Base-by-base conservation (phyloP, 1,284 basidiomycete genomes). In the Testicularia cyperi region DNA sequence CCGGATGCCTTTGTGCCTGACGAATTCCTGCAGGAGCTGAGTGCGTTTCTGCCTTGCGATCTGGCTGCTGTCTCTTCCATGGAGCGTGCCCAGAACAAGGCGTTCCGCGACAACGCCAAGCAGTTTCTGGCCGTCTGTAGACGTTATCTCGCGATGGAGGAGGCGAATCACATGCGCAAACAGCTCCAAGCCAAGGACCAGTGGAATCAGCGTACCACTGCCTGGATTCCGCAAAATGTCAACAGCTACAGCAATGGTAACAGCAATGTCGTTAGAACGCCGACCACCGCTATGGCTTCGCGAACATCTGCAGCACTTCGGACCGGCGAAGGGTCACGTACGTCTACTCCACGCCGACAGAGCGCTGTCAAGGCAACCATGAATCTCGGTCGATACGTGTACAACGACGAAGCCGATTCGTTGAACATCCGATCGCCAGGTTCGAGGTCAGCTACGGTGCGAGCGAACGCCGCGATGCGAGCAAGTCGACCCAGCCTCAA, bases 91-190 rank as follows among this genome's bases (percentile, higher is more conserved):
- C 18, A 38, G 15, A 39, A 33, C 13, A 28, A 16, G 1, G 40
- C 27, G 33, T 41, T 52, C 22, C 21, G 36, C 13, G 47, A 47
- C 32, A 60, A 53, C 34, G 49, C 36, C 12, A 7, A 16, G 1
- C 33, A 38, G 19, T 64, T 55, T 19, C 38, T 66, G 3, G 52
- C 34, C 4, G 25, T 66, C 7, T 65, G 61, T 19, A 36, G 44
- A 27, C 29, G 37, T 2, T 51, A 45, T 20, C 10, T 16, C 13
- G 35, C 19, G 22, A 20, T 10, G 22, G 16, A 31, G 34, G 20
- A 33, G 6, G 9, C 13, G 22, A 12, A 38, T 12, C 29, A 27
- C n/a, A n/a, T n/a, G n/a, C n/a, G n/a, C 26, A 19, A 6, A 6
- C 33, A 20, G 13, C 38, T 33, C 21, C 15, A 30, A 18, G 20